phyloP scores from a whole-genome alignment of 1,139 yeast species.

The Suhomyces kunorum region DNA sequence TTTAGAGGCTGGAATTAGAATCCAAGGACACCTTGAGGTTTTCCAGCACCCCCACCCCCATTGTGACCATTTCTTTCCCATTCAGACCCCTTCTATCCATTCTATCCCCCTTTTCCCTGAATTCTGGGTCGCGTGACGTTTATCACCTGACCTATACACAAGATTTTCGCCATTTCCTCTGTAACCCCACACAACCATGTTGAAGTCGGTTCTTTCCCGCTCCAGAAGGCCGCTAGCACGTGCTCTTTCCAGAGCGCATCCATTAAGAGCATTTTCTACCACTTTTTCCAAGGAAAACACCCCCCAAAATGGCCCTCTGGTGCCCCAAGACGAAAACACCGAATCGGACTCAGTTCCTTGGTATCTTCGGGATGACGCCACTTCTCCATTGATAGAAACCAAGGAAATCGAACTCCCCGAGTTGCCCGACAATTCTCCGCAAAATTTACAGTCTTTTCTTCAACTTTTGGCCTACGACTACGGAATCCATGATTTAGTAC shows the following conservation, averaged over 20 bases:
- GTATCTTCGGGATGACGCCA: conserved; percentile 58
- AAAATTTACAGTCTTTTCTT: conserved; percentile 45
- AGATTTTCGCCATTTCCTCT: background rate
- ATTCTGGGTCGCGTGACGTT: background rate
- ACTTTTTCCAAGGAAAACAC: background rate
- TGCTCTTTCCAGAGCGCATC: background rate
- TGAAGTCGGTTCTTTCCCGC: background rate
- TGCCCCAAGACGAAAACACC: background rate
- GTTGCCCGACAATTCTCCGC: conserved; percentile 61
- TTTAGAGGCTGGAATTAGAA: too few relatives aligned
- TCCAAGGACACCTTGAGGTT: too few relatives aligned
- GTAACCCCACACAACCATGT: conserved; percentile 5
- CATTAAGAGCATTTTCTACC: background rate
- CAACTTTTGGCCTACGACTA: conserved; percentile 54
- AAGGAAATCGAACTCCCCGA: conserved; percentile 41
- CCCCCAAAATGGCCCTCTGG: too few relatives aligned
- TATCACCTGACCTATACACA: background rate
- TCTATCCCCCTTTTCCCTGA: background rate
- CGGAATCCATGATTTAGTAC: conserved; percentile 61
- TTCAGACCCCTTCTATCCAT: background rate
- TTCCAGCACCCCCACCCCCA: too few relatives aligned
- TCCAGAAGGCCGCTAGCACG: background rate
- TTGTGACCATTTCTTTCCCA: too few relatives aligned
- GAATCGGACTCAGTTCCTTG: conserved; percentile 45
- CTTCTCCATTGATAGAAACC: conserved; percentile 39